Evolutionary conservation across 768 basidiomycete species (phyloP), one percentile per base, ranked within the genome.

Genomic region (Suillus subalutaceus): DNA sequence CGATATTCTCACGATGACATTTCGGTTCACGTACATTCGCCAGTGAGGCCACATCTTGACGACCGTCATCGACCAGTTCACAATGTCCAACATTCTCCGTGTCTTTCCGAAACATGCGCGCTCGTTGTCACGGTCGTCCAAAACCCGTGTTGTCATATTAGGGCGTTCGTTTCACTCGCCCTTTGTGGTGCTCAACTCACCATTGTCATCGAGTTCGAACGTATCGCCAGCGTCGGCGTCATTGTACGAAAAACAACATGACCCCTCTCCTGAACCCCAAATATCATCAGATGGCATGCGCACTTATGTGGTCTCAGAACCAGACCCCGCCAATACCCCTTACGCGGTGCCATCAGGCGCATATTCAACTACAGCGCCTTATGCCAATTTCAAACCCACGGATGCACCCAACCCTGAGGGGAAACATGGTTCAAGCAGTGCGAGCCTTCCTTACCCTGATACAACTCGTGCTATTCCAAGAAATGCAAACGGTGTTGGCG

Each of bases 301-400:
- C 65, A 89, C 88, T 41, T 89, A 92, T 71, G 89, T 92, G 68
- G 90, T 91, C 68, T 90, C 89, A 40, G 83, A 90, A 73, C 90
- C 90, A 46, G 89, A 91, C 77, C 82, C 85, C 41, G 79, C 86
- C 64, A 74, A 87, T 64, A 84, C 81, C 52, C 85, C 85, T 40
- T 91, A 90, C 70, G 79, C 84, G 69, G 89, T 92, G n/a, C 90
- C 90, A 2, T 85, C 86, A 13, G 90, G 91, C 69, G 90, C 90
- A 6, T 88, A 87, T 74, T 82, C 85, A 50, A 80, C 81, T 38
- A 83, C 84, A 26, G 75, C 81, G 2, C 79, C 87, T 20, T 84
- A 83, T 72, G 75, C 80, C 64, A 80, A 79, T 72, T 81, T 77
- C 75, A 64, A 75, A 15, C 62, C 83, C 43, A 78, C 85, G 6